phyloP scores from a whole-genome alignment of 2,329 filamentous ascomycete genomes.

The Parastagonospora avenae region DNA sequence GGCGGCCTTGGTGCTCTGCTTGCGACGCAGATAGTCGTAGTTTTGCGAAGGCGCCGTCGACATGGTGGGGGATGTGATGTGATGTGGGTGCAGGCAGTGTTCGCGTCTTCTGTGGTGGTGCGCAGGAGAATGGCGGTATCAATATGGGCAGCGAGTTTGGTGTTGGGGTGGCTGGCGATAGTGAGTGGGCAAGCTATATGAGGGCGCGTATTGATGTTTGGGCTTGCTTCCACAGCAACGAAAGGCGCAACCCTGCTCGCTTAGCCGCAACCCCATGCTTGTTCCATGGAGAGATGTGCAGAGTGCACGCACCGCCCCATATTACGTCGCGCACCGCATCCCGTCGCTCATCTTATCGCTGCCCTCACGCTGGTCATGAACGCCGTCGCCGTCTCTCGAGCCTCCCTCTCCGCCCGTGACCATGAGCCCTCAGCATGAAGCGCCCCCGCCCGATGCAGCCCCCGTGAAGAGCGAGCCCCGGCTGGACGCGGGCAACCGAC shows the following conservation, averaged over 20 bases:
- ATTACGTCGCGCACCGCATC: not conserved
- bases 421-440: conserved; percentile 35
- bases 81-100: not conserved
- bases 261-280: conserved; percentile 1
- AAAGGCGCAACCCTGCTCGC: conserved; percentile 5
- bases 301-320: not conserved
- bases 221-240: conserved; percentile 22
- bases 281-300: not conserved
- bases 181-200: conserved; percentile 8
- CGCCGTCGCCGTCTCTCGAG: conserved; percentile 6
- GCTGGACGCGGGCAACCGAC: conserved; percentile 76
- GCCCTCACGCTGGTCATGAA: conserved; percentile 17
- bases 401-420: conserved; percentile 19
- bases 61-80: conserved; percentile 20
- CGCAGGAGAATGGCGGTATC: conserved; percentile 24
- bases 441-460: conserved; percentile 5
- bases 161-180: conserved; percentile 11
- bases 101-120: not conserved
- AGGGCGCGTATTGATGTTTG: conserved; percentile 10
- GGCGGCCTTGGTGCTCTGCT: conserved; percentile 54
- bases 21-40: conserved; percentile 64
- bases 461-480: conserved; percentile 21
- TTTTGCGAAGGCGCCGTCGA: conserved; percentile 47
- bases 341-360: not conserved
- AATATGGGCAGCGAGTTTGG: conserved; percentile 32